Evolutionary conservation across 2,329 filamentous ascomycete species (phyloP).

Genomic region (Pseudogymnoascus sp.): DNA sequence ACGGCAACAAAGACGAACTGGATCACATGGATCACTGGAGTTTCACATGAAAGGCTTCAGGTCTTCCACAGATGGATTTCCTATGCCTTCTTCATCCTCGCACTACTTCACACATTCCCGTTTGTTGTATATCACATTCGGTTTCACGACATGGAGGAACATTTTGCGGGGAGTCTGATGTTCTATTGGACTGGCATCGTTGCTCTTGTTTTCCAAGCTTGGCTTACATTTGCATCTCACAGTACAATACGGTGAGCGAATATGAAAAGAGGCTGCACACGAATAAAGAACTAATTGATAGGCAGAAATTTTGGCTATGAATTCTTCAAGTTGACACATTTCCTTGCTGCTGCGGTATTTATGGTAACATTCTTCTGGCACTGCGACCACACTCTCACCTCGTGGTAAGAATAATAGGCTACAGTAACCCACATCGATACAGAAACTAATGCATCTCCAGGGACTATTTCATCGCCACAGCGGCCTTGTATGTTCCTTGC

Average conservation of each 20-base stretch:
- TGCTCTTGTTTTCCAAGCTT: slow-evolving; percentile 46
- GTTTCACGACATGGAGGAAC: slow-evolving; percentile 40
- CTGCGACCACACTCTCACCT: slow-evolving; percentile 47
- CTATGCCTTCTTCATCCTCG: slow-evolving; percentile 53
- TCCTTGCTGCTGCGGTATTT: slow-evolving; percentile 45
- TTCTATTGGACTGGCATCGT: slow-evolving; percentile 50
- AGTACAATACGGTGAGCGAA: slow-evolving; percentile 39
- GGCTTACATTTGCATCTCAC: slow-evolving; percentile 48
- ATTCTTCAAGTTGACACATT: slow-evolving; percentile 53
- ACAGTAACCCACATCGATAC: neutral
- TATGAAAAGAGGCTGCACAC: neutral
- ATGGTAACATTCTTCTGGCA: slow-evolving; percentile 55
- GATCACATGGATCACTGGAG: slow-evolving; percentile 54
- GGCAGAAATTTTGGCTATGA: slow-evolving; percentile 48
- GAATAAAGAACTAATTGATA: neutral
- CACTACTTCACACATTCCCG: slow-evolving; percentile 54
- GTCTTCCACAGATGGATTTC: slow-evolving; percentile 59
- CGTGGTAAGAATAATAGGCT: slow-evolving; percentile 35
- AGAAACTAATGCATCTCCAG: slow-evolving; percentile 24
- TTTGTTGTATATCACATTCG: slow-evolving; percentile 48
- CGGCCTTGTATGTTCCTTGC: slow-evolving; percentile 42
- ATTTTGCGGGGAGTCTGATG: slow-evolving; percentile 38
- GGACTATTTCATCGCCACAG: slow-evolving; percentile 56
- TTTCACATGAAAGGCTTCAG: slow-evolving; percentile 58
- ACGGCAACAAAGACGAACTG: slow-evolving; percentile 41